These are phyloP conservation scores for Forsythia viridissima DNA, from an alignment of 257 asterid species.

Conservation along the genomic window DNA sequence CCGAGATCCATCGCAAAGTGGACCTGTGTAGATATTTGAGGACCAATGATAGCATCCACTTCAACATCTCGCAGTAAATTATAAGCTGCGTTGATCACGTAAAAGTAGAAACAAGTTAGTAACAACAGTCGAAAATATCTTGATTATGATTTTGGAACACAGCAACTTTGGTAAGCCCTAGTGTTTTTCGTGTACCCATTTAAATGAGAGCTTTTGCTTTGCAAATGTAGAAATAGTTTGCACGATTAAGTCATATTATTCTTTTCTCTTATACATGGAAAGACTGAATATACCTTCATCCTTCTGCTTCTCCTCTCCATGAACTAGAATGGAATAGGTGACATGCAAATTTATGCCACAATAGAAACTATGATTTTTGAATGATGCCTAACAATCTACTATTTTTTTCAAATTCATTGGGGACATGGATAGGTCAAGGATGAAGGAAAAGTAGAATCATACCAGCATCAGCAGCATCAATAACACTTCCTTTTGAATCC, in stretches of 20 bases:
- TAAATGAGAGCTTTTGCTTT: too few species aligned
- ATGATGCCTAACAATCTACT: too few species aligned
- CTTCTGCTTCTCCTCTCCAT: too few species aligned
- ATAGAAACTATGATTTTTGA: too few species aligned
- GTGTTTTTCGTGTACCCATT: neutral
- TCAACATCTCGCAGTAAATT: slow-evolving; percentile 25
- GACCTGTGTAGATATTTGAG: slow-evolving; percentile 30
- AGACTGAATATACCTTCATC: too few species aligned
- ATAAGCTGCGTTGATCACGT: slow-evolving; percentile 25
- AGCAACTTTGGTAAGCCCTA: neutral
- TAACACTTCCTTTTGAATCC: neutral
- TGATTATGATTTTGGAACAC: neutral
- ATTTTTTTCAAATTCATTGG: neutral
- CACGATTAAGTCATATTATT: too few species aligned
- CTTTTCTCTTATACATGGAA: too few species aligned
- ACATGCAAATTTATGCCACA: too few species aligned
- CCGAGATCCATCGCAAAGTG: slow-evolving; percentile 35
- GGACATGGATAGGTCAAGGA: neutral
- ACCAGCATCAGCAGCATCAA: slow-evolving; percentile 12
- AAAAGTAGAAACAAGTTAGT: neutral
- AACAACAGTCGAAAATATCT: neutral
- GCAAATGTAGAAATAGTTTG: too few species aligned
- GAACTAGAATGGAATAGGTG: too few species aligned
- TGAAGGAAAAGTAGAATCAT: neutral
- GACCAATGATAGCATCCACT: slow-evolving; percentile 32